phyloP scores from a whole-genome alignment of 1,139 yeast genomes.

The Geotrichum citri-aurantii region DNA sequence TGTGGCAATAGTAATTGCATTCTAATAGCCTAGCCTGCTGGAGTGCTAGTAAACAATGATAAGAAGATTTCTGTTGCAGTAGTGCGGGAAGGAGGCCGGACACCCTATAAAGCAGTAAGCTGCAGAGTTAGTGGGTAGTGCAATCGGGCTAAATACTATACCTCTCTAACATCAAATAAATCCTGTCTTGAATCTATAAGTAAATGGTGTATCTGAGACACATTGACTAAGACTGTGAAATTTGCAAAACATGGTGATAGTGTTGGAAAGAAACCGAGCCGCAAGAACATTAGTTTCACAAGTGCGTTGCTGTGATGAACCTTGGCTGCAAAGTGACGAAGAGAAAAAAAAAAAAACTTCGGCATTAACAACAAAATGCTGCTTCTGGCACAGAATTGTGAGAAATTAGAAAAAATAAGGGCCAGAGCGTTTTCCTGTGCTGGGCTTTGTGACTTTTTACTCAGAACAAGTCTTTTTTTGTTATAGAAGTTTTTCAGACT shows the following conservation, averaged over 20 bases:
- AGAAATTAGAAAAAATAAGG: no score
- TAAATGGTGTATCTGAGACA: background rate
- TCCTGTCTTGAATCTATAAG: background rate
- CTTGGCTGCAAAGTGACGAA: background rate
- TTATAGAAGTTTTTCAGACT: background rate
- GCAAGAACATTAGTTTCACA: background rate
- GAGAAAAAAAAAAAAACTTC: no score
- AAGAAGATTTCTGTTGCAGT: background rate
- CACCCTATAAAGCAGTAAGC: background rate
- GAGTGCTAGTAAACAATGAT: background rate
- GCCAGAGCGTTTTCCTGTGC: no score
- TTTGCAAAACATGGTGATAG: background rate
- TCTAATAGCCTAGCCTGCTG: background rate
- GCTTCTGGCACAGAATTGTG: no score
- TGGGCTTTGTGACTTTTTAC: no score
- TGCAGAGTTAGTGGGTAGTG: background rate
- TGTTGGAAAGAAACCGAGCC: background rate
- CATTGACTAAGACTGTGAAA: no score
- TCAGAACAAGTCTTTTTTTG: background rate
- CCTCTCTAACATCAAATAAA: background rate
- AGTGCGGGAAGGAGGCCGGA: background rate
- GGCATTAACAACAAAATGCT: no score
- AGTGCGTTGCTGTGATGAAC: background rate
- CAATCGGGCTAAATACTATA: background rate
- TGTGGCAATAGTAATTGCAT: background rate